A percentile compares a stretch with the other conserved stretches of the same genome.
Evolutionary conservation across 2,329 filamentous ascomycete species (phyloP).

Genomic region (Microdochium paspali): DNA sequence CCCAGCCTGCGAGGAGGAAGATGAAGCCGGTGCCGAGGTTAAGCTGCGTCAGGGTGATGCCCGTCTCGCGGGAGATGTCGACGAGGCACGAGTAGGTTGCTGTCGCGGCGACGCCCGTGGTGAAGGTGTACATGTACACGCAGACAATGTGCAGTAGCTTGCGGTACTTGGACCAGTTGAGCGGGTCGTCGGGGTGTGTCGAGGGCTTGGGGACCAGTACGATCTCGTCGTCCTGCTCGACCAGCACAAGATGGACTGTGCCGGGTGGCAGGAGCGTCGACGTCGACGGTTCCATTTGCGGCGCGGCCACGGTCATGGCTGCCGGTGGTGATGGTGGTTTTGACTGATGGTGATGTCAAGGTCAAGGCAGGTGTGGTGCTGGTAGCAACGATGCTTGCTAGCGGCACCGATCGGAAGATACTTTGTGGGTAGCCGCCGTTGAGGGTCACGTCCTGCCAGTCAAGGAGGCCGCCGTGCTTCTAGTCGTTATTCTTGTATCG

Average conservation of each 20-base stretch:
- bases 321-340: too few relatives aligned
- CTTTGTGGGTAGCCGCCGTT: too few relatives aligned
- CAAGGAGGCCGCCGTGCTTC: too few relatives aligned
- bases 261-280: slow-evolving; percentile 20
- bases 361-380: too few relatives aligned
- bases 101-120: slow-evolving; percentile 36
- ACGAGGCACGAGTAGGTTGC: slow-evolving; percentile 40
- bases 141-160: slow-evolving; percentile 17
- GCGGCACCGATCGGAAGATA: too few relatives aligned
- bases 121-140: slow-evolving; percentile 30
- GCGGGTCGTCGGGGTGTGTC: slow-evolving; percentile 23
- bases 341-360: too few relatives aligned
- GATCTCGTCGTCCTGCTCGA: slow-evolving; percentile 15
- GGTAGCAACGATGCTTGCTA: too few relatives aligned
- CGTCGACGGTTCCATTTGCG: not conserved
- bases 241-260: slow-evolving; percentile 29
- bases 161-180: slow-evolving; percentile 22
- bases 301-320: not conserved
- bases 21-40: slow-evolving; percentile 41
- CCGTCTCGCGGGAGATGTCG: slow-evolving; percentile 34
- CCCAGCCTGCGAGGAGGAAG: slow-evolving; percentile 42
- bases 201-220: slow-evolving; percentile 20
- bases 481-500: too few relatives aligned
- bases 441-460: too few relatives aligned
- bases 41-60: slow-evolving; percentile 30